Evolutionary conservation across 2,329 filamentous ascomycete genomes (phyloP).

Genomic region (Fusarium chaquense): DNA sequence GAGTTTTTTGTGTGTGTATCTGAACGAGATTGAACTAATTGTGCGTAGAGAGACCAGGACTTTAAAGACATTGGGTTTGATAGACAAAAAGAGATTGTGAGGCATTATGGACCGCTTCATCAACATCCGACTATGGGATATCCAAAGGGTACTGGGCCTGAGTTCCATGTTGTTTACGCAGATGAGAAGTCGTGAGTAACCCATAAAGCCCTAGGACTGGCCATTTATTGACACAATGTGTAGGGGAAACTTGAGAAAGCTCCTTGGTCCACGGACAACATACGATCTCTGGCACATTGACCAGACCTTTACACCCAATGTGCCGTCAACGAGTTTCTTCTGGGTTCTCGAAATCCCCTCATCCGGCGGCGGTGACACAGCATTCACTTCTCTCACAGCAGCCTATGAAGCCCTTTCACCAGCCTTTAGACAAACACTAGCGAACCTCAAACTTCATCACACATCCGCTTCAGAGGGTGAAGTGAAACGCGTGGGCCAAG

Average conservation of each 20-base stretch:
- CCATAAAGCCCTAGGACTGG: fast-evolving
- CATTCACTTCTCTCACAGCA: slow-evolving; percentile 48
- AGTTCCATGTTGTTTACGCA: slow-evolving; percentile 52
- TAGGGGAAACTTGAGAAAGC: slow-evolving; percentile 47
- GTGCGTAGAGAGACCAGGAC: slow-evolving; percentile 47
- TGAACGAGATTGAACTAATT: neutral
- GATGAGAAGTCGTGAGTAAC: slow-evolving; percentile 48
- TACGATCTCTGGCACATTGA: slow-evolving; percentile 52
- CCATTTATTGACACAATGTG: neutral
- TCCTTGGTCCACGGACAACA: slow-evolving; percentile 44
- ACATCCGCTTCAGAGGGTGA: slow-evolving; percentile 50
- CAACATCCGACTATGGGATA: slow-evolving; percentile 51
- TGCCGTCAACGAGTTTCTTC: slow-evolving; percentile 51
- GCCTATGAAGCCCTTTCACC: slow-evolving; percentile 49
- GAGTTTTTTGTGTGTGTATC: neutral
- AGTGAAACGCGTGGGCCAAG: slow-evolving; percentile 45
- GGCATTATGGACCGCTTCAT: slow-evolving; percentile 51
- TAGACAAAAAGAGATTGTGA: slow-evolving; percentile 46
- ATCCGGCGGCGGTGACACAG: slow-evolving; percentile 48
- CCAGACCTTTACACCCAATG: slow-evolving; percentile 51
- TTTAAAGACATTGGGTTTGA: slow-evolving; percentile 52
- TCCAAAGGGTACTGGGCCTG: slow-evolving; percentile 48
- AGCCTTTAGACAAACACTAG: slow-evolving; percentile 38
- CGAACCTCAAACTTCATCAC: slow-evolving; percentile 26
- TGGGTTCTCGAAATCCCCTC: slow-evolving; percentile 50